phyloP scores from a whole-genome alignment of 768 basidiomycete species.

The Hygrocybe punicea region DNA sequence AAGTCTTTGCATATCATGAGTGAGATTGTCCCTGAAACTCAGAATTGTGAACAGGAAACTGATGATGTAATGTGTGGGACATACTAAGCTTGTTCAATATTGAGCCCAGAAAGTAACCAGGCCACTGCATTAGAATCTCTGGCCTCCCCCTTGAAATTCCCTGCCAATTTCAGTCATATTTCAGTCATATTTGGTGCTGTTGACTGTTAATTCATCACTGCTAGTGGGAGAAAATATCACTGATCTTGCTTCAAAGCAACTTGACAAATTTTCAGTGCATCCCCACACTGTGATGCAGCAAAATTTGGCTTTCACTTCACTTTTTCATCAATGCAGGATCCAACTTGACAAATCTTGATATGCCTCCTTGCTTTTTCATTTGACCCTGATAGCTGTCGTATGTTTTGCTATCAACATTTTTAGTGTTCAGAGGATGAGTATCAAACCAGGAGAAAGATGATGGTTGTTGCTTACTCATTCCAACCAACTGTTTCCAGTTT shows the following conservation, averaged over 20 bases:
- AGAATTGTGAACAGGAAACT: neutral
- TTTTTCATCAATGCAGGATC: neutral
- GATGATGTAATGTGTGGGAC: neutral
- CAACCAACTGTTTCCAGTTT: conserved; percentile 33
- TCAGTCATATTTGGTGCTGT: neutral
- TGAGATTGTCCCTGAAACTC: neutral
- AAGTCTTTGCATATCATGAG: neutral
- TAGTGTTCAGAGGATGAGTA: conserved; percentile 2
- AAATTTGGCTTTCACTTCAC: neutral
- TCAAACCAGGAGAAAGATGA: neutral
- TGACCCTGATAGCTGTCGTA: neutral
- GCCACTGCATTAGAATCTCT: neutral
- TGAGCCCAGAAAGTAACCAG: neutral
- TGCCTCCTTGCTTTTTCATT: neutral
- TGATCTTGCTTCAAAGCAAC: neutral
- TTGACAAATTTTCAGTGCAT: neutral
- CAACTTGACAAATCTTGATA: neutral
- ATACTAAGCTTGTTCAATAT: conserved; percentile 5
- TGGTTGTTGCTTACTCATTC: conserved; percentile 16
- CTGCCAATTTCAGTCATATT: neutral
- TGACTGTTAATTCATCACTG: neutral
- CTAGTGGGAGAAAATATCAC: neutral
- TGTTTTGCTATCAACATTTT: conserved; percentile 13
- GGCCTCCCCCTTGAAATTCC: neutral
- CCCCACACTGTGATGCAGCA: neutral